Conservation (phyloP, 2,329 filamentous ascomycete genomes). For the Arthrobotrys pseudoclavata region DNA sequence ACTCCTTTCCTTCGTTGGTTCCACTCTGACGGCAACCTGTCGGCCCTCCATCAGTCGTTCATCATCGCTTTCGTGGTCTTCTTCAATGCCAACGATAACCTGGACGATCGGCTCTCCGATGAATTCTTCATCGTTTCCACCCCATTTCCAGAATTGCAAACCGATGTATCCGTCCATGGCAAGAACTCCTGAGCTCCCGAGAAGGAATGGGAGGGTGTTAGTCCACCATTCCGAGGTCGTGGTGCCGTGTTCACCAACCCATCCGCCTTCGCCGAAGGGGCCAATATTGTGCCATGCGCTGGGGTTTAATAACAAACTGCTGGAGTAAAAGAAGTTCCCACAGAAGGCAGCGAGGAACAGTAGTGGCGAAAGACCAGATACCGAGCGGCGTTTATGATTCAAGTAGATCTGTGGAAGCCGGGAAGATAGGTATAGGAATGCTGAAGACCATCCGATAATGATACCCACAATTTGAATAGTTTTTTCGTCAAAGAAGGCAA, state of each 20-base stretch:
- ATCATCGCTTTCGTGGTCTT: neutral
- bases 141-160: conserved; percentile 75
- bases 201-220: conserved; percentile 74
- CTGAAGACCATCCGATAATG: conserved; percentile 49
- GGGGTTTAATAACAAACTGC: conserved; percentile 75
- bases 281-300: conserved; percentile 73
- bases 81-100: conserved; percentile 46
- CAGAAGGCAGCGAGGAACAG: conserved; percentile 77
- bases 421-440: conserved; percentile 70
- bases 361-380: conserved; percentile 74
- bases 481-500: conserved; percentile 31
- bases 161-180: conserved; percentile 75
- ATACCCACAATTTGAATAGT: conserved; percentile 28
- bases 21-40: conserved; percentile 12
- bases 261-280: conserved; percentile 73
- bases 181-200: conserved; percentile 76
- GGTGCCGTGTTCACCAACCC: conserved; percentile 73
- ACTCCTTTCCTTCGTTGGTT: conserved; percentile 36
- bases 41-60: neutral
- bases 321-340: conserved; percentile 77
- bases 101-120: conserved; percentile 26
- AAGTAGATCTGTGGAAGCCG: conserved; percentile 76
- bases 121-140: conserved; percentile 66
- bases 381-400: conserved; percentile 75
- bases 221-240: conserved; percentile 72